Percentiles rank a stretch among this genome's conserved stretches.
Evolutionary conservation across 768 basidiomycete genomes (phyloP).

Genomic region (Lactifluus echinatus): DNA sequence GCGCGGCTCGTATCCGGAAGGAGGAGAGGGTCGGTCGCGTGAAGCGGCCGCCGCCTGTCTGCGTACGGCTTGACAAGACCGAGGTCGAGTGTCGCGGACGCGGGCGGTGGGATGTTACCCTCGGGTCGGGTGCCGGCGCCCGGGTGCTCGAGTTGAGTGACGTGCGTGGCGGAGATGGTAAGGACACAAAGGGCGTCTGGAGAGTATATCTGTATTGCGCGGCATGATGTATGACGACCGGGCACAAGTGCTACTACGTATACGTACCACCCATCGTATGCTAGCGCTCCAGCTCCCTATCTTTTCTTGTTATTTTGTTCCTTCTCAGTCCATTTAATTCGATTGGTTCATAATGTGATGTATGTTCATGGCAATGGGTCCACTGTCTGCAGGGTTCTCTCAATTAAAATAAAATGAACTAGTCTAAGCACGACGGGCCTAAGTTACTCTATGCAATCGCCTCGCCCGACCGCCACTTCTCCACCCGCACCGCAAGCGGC

Average conservation of each 20-base stretch:
- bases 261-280: too few species aligned
- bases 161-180: not conserved
- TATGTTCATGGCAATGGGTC: too few species aligned
- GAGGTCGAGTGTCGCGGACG: constrained; percentile 36
- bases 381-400: too few species aligned
- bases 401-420: too few species aligned
- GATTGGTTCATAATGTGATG: too few species aligned
- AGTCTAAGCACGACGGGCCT: too few species aligned
- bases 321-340: too few species aligned
- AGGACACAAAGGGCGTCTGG: constrained; percentile 11
- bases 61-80: constrained; percentile 52
- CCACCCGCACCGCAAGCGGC: constrained; percentile 23
- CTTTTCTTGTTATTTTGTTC: too few species aligned
- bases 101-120: constrained; percentile 53
- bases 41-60: constrained; percentile 27
- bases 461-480: constrained; percentile 23
- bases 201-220: constrained; percentile 11
- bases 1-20: too few species aligned
- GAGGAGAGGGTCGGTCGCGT: constrained; percentile 22
- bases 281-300: too few species aligned
- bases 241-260: not conserved
- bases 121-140: constrained; percentile 43
- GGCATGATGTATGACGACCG: not conserved
- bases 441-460: constrained; percentile 16
- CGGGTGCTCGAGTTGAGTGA: constrained; percentile 61